A percentile compares a stretch with the other conserved stretches of the same genome.
Conservation (phyloP, 805 yeast genomes). For the Torulaspora gathmanii region DNA sequence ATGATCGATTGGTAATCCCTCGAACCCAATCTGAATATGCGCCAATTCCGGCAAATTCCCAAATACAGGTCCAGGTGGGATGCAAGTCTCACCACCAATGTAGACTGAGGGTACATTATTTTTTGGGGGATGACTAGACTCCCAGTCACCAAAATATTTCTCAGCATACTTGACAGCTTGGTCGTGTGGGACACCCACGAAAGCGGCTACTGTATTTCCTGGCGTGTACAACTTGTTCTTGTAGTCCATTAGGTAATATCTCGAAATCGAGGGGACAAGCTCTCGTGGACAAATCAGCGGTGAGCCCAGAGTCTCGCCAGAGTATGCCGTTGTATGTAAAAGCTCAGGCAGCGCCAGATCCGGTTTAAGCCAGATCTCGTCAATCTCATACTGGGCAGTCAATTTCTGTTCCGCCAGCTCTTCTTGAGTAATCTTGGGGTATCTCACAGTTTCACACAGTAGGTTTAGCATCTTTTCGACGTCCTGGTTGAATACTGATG, state of each 20-base stretch:
- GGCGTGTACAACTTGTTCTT: constrained; percentile 69
- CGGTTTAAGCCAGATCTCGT: constrained; percentile 76
- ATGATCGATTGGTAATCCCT: constrained; percentile 76
- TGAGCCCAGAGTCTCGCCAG: constrained; percentile 69
- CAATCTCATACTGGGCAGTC: constrained; percentile 75
- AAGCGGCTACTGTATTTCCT: constrained; percentile 74
- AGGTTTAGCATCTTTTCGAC: constrained; percentile 72
- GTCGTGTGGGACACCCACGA: constrained; percentile 77
- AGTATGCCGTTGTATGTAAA: constrained; percentile 79
- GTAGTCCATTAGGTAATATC: constrained; percentile 52
- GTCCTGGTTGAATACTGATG: constrained; percentile 86
- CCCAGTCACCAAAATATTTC: constrained; percentile 61
- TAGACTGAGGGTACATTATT: constrained; percentile 43
- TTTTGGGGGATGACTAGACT: constrained; percentile 26
- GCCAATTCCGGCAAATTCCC: constrained; percentile 75
- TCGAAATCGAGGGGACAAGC: constrained; percentile 50
- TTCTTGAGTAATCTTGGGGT: constrained; percentile 60
- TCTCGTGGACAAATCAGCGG: constrained; percentile 82
- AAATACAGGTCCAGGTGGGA: constrained; percentile 50
- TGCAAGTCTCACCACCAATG: constrained; percentile 54
- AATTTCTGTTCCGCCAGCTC: constrained; percentile 71
- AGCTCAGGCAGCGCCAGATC: constrained; percentile 85
- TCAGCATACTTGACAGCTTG: constrained; percentile 61
- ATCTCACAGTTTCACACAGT: constrained; percentile 70
- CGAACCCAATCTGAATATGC: constrained; percentile 82